A percentile compares a stretch with the other conserved stretches of the same genome.
Conservation (phyloP, 163 green algal genomes). For the Trebouxia gelatinosa region DNA sequence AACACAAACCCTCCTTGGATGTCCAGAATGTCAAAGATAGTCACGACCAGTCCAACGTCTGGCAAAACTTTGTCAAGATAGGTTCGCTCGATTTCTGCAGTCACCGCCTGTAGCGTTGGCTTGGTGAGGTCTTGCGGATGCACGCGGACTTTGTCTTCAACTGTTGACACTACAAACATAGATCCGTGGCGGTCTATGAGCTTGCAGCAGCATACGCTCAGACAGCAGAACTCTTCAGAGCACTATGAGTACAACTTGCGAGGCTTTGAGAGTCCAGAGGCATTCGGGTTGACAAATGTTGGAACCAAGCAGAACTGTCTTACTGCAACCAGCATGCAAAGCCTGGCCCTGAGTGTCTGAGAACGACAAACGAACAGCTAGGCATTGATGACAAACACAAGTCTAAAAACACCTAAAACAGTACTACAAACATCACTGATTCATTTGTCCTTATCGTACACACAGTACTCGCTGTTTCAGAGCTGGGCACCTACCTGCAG, state of each 20-base stretch:
- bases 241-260: background rate
- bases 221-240: background rate
- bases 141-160: conserved; percentile 82
- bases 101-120: conserved; percentile 65
- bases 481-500: no score
- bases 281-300: background rate
- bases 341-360: background rate
- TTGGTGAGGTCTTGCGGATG: conserved; percentile 69
- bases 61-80: conserved; percentile 82
- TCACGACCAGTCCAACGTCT: conserved; percentile 81
- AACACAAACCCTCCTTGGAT: conserved; percentile 87
- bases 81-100: conserved; percentile 64
- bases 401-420: no score
- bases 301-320: background rate
- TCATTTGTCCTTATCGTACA: no score
- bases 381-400: no score
- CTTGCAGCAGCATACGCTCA: background rate
- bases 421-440: no score
- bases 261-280: background rate
- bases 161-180: conserved; percentile 77
- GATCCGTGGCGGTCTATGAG: background rate
- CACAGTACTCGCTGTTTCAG: no score
- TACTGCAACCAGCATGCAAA: background rate
- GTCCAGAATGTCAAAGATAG: conserved; percentile 85
- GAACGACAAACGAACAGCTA: no score